Evolutionary conservation across 2,329 filamentous ascomycete genomes (phyloP).

Genomic region (Penicillium sclerotigenum): DNA sequence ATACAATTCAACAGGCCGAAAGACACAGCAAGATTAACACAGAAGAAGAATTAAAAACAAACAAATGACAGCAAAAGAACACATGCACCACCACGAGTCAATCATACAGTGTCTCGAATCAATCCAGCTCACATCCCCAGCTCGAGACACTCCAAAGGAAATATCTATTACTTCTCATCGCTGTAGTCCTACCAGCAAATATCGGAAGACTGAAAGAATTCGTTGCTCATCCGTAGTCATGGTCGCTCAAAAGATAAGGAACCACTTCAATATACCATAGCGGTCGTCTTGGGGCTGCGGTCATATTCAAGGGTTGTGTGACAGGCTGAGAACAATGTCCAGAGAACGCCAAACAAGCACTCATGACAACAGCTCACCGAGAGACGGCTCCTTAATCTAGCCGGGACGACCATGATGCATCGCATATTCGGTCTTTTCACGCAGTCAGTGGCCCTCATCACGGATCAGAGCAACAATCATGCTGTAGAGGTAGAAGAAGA

Average conservation of each 20-base stretch:
- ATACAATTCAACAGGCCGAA: constrained; percentile 34
- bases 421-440: constrained; percentile 36
- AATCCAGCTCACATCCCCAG: constrained; percentile 10
- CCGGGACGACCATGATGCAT: constrained; percentile 38
- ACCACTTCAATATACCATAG: constrained; percentile 9
- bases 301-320: constrained; percentile 1
- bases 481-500: constrained; percentile 99
- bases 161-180: constrained; percentile 17
- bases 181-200: constrained; percentile 10
- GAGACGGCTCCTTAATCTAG: constrained; percentile 13
- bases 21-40: constrained; percentile 23
- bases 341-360: background rate
- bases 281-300: background rate
- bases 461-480: constrained; percentile 96
- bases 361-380: constrained; percentile 3
- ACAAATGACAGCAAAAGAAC: constrained; percentile 18
- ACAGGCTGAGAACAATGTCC: background rate
- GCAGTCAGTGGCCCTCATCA: constrained; percentile 78
- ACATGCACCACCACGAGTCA: constrained; percentile 12
- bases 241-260: constrained; percentile 1
- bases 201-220: constrained; percentile 16
- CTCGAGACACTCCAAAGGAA: constrained; percentile 8
- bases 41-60: constrained; percentile 25
- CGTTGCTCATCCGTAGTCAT: constrained; percentile 15
- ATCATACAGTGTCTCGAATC: constrained; percentile 8